These are phyloP conservation scores for Ormosia semicastrata DNA, from an alignment of 306 rosid genomes.

Conservation along the genomic window DNA sequence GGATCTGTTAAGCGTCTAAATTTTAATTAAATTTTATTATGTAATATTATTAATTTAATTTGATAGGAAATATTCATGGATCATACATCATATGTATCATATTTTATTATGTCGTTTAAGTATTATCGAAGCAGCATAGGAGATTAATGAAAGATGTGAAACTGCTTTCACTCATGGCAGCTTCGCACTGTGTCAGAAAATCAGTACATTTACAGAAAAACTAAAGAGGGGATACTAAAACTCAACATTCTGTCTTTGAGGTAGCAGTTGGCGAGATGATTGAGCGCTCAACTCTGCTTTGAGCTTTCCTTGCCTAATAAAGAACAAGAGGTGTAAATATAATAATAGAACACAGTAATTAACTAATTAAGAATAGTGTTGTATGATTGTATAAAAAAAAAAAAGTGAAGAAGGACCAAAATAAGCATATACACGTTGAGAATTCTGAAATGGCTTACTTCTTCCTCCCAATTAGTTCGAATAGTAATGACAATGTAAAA, in stretches of 20 bases:
- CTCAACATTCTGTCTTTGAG: not conserved
- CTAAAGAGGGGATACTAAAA: not conserved
- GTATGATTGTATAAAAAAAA: not conserved
- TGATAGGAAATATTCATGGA: no score
- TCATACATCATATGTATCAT: no score
- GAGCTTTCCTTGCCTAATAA: constrained; percentile 50
- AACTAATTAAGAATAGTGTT: not conserved
- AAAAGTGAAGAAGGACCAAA: not conserved
- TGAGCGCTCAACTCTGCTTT: constrained; percentile 28
- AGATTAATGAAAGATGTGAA: no score
- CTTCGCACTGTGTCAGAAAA: no score
- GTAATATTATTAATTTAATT: no score
- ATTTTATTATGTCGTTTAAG: no score
- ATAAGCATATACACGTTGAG: not conserved
- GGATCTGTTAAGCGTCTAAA: no score
- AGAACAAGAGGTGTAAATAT: not conserved
- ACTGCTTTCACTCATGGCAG: no score
- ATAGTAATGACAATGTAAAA: constrained; percentile 42
- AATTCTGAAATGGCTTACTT: constrained; percentile 35
- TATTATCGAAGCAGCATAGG: no score
- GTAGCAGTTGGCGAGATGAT: not conserved
- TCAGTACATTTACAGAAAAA: no score
- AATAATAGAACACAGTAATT: not conserved
- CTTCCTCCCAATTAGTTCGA: constrained; percentile 64
- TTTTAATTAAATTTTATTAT: no score